Percentiles rank a stretch among this genome's conserved stretches.
phyloP scores from a whole-genome alignment of 306 rosid genomes.

The Astragalus membranaceus region DNA sequence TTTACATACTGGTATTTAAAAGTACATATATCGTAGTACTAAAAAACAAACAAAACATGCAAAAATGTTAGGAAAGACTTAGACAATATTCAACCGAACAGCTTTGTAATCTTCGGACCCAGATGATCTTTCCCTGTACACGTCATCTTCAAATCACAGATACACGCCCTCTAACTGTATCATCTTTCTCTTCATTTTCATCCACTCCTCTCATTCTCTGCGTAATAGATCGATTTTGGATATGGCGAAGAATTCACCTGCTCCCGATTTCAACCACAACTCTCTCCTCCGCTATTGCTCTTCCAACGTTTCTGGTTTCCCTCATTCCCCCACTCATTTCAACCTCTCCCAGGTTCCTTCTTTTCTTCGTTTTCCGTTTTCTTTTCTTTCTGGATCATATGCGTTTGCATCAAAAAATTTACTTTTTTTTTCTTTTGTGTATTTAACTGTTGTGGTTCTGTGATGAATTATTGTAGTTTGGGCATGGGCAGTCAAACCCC shows the following conservation, averaged over 20 bases:
- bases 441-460: background rate
- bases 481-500: conserved; percentile 92
- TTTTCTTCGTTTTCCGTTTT: background rate
- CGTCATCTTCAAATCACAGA: background rate
- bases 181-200: background rate
- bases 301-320: conserved; percentile 63
- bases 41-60: too few species aligned
- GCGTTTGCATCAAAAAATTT: conserved; percentile 2
- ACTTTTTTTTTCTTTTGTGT: background rate
- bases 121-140: background rate
- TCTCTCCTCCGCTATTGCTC: conserved; percentile 62
- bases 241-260: conserved; percentile 39
- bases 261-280: conserved; percentile 36
- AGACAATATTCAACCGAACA: too few species aligned
- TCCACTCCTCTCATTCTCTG: background rate
- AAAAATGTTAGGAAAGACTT: too few species aligned
- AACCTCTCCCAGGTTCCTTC: conserved; percentile 59
- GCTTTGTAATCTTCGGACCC: background rate
- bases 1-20: too few species aligned
- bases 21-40: too few species aligned
- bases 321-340: conserved; percentile 52
- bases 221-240: background rate
- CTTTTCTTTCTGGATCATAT: background rate
- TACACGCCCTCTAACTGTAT: background rate
- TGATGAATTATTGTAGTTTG: conserved; percentile 50